Percentiles rank a stretch among this genome's conserved stretches.
These are phyloP conservation scores for Sarcodon aspratus DNA, from an alignment of 768 basidiomycete species.

Conservation along the genomic window DNA sequence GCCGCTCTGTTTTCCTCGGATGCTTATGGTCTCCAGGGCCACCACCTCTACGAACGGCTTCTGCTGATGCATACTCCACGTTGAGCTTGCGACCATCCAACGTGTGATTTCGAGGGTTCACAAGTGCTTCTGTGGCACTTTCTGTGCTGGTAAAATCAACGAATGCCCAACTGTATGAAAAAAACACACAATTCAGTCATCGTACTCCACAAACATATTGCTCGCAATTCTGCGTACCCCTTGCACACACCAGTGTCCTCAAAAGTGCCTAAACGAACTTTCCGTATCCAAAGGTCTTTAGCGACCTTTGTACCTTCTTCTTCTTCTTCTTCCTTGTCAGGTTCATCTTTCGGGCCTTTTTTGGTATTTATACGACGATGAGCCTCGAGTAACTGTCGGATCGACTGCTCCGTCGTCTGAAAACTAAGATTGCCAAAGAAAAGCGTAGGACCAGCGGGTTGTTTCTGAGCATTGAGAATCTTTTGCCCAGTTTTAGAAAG, in stretches of 20 bases:
- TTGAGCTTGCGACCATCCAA: constrained; percentile 78
- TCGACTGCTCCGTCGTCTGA: constrained; percentile 70
- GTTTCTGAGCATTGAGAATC: constrained; percentile 69
- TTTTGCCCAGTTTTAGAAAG: constrained; percentile 65
- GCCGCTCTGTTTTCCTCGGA: constrained; percentile 1
- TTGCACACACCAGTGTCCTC: constrained; percentile 94
- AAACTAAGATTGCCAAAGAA: constrained; percentile 94
- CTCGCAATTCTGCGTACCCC: constrained; percentile 45
- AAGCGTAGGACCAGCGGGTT: constrained; percentile 73
- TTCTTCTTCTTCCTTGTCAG: constrained; percentile 13
- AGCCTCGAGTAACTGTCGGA: constrained; percentile 62
- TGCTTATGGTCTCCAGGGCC: constrained; percentile 7
- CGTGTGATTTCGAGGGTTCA: constrained; percentile 76
- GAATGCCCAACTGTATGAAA: constrained; percentile 69
- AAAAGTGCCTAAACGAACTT: constrained; percentile 90
- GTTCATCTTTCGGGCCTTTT: constrained; percentile 8
- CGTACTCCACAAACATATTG: no score
- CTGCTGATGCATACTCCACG: constrained; percentile 82
- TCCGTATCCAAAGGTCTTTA: constrained; percentile 50
- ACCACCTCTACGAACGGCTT: constrained; percentile 81
- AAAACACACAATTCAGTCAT: no score
- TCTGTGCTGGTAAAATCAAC: constrained; percentile 78
- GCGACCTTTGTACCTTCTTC: constrained; percentile 19
- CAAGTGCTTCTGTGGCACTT: constrained; percentile 71
- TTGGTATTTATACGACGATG: constrained; percentile 26